Conservation (phyloP, 805 yeast genomes). For the Candida dendrica region DNA sequence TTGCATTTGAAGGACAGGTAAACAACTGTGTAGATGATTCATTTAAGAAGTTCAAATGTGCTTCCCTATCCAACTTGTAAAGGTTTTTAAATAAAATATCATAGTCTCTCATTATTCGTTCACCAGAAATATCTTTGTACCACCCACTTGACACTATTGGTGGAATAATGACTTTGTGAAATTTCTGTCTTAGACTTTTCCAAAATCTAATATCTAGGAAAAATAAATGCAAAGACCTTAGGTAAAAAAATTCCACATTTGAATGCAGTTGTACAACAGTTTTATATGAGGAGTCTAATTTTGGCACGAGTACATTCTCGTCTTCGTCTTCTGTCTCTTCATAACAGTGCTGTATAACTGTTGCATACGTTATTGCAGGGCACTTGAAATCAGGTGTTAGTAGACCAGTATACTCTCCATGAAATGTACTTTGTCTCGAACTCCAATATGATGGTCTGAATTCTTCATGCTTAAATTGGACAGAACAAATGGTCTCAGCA, state of each 20-base stretch:
- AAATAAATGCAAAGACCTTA: slow-evolving; percentile 53
- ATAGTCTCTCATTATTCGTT: slow-evolving; percentile 48
- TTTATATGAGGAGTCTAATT: neutral
- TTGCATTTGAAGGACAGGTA: slow-evolving; percentile 80
- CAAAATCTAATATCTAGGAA: slow-evolving; percentile 54
- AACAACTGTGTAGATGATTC: slow-evolving; percentile 78
- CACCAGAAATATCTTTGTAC: slow-evolving; percentile 40
- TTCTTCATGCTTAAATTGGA: slow-evolving; percentile 7
- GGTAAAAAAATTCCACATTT: slow-evolving; percentile 13
- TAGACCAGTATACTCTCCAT: slow-evolving; percentile 6
- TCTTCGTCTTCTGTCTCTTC: neutral
- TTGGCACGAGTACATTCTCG: neutral
- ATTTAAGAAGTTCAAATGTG: slow-evolving; percentile 70
- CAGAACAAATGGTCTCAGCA: slow-evolving; percentile 35
- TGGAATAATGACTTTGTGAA: slow-evolving; percentile 47
- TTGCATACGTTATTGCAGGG: neutral
- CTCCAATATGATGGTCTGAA: slow-evolving; percentile 18
- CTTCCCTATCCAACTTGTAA: slow-evolving; percentile 75
- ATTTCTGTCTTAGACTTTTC: slow-evolving; percentile 39
- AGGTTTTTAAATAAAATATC: slow-evolving; percentile 41
- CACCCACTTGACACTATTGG: slow-evolving; percentile 43
- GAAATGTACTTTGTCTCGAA: slow-evolving; percentile 1
- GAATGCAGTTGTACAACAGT: no score
- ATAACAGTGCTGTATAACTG: no score
- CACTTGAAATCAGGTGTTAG: slow-evolving; percentile 4